phyloP scores from a whole-genome alignment of 495 filamentous ascomycete genomes.

The Penicillium argentinense region DNA sequence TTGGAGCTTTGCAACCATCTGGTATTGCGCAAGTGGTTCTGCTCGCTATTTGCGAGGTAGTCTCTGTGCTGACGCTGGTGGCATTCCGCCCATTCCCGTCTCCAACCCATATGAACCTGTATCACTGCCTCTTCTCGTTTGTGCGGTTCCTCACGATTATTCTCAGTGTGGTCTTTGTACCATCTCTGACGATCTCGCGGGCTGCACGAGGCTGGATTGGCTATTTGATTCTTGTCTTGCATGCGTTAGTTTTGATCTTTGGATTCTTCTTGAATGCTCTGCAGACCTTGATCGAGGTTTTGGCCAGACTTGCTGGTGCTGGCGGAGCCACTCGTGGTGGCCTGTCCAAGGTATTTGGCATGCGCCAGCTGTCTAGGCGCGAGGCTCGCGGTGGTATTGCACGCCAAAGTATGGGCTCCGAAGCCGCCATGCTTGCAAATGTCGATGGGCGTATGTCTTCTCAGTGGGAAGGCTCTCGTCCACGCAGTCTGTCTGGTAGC shows the following conservation, averaged over 20 bases:
- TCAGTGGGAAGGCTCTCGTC: conserved; percentile 63
- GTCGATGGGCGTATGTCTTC: conserved; percentile 65
- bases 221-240: conserved; percentile 84
- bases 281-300: conserved; percentile 85
- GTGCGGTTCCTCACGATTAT: conserved; percentile 77
- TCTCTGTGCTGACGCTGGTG: conserved; percentile 82
- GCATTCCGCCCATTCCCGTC: conserved; percentile 88
- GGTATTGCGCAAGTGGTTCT: conserved; percentile 91
- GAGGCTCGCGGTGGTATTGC: conserved; percentile 59
- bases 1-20: conserved; percentile 89
- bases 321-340: conserved; percentile 82
- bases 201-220: conserved; percentile 90
- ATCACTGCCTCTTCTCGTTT: conserved; percentile 80
- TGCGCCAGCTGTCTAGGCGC: conserved; percentile 85
- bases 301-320: conserved; percentile 74
- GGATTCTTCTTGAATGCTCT: conserved; percentile 92
- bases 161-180: conserved; percentile 84
- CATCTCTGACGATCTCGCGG: conserved; percentile 73
- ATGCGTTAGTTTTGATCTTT: conserved; percentile 84
- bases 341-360: conserved; percentile 87
- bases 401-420: conserved; percentile 76
- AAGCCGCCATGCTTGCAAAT: conserved; percentile 72
- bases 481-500: conserved; percentile 82
- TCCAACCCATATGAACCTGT: conserved; percentile 96
- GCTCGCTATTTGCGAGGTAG: conserved; percentile 90